Conservation (phyloP, 2,329 filamentous ascomycete genomes). For the Talaromyces sp. region DNA sequence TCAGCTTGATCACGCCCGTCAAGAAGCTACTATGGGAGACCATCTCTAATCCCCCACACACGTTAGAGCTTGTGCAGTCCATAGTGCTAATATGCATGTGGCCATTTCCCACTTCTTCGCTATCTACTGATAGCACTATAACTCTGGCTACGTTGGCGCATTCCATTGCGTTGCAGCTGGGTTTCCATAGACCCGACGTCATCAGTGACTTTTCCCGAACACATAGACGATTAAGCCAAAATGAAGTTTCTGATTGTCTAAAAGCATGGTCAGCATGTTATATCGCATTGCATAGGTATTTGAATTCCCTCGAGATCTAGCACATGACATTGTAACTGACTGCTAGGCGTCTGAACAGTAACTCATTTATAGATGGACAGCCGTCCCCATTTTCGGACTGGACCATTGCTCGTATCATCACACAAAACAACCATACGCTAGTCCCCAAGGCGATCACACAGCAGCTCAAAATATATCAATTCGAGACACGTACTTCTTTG, state of each 20-base stretch:
- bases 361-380: slow-evolving; percentile 7
- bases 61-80: slow-evolving; percentile 25
- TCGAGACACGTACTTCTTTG: slow-evolving; percentile 17
- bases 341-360: not conserved
- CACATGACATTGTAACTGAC: not conserved
- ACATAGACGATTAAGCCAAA: slow-evolving; percentile 17
- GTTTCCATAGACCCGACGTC: slow-evolving; percentile 25
- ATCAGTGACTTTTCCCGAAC: slow-evolving; percentile 24
- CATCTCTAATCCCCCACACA: slow-evolving; percentile 24
- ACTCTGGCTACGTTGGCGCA: slow-evolving; percentile 23
- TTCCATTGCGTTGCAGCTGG: slow-evolving; percentile 25
- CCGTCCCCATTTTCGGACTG: slow-evolving; percentile 8
- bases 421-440: not conserved
- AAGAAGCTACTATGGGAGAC: slow-evolving; percentile 22
- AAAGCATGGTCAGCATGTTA: slow-evolving; percentile 27
- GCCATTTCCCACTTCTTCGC: slow-evolving; percentile 26
- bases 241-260: slow-evolving; percentile 20
- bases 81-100: slow-evolving; percentile 27
- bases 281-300: slow-evolving; percentile 22
- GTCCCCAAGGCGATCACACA: slow-evolving; percentile 14
- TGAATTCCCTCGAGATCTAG: not conserved
- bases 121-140: slow-evolving; percentile 23
- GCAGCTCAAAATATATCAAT: slow-evolving; percentile 20
- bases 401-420: slow-evolving; percentile 15
- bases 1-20: slow-evolving; percentile 15